Conservation (phyloP, 345 rosid genomes). For the Aquilaria sinensis region DNA sequence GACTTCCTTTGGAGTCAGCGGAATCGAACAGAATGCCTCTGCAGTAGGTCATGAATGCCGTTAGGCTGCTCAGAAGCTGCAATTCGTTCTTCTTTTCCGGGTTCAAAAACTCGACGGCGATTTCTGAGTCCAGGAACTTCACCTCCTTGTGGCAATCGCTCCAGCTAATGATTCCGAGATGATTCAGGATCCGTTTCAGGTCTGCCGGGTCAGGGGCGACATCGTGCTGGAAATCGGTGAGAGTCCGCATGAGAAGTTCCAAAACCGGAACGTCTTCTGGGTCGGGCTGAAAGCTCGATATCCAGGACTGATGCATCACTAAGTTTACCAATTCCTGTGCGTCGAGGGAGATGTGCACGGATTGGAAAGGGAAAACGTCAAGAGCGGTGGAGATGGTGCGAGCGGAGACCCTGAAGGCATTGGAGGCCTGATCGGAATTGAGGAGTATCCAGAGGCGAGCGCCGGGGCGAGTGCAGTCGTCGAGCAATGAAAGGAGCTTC, state of each 20-base stretch:
- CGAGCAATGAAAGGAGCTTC: constrained; percentile 45
- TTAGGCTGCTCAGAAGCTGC: constrained; percentile 40
- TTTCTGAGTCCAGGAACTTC: constrained; percentile 47
- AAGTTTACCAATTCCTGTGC: constrained; percentile 44
- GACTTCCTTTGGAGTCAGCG: constrained; percentile 22
- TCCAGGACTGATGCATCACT: constrained; percentile 42
- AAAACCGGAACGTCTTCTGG: constrained; percentile 32
- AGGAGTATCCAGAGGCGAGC: constrained; percentile 53
- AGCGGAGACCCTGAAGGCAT: constrained; percentile 35
- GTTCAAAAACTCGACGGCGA: constrained; percentile 22
- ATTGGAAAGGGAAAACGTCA: constrained; percentile 49
- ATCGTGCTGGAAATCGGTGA: constrained; percentile 45
- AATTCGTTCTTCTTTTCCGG: constrained; percentile 23
- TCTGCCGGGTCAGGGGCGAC: constrained; percentile 28
- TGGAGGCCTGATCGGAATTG: constrained; percentile 48
- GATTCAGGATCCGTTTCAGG: constrained; percentile 35
- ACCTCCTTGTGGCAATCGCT: constrained; percentile 53
- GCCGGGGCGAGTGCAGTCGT: constrained; percentile 60
- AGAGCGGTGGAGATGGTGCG: constrained; percentile 49
- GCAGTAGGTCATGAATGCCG: constrained; percentile 50
- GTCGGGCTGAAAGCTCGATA: constrained; percentile 37
- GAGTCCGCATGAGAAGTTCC: constrained; percentile 27
- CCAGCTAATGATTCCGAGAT: constrained; percentile 53
- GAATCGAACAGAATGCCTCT: constrained; percentile 50
- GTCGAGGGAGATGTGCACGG: constrained; percentile 38